Base-by-base conservation (phyloP, 352 stramenopile genomes). In the Pythium pectinolyticum region DNA sequence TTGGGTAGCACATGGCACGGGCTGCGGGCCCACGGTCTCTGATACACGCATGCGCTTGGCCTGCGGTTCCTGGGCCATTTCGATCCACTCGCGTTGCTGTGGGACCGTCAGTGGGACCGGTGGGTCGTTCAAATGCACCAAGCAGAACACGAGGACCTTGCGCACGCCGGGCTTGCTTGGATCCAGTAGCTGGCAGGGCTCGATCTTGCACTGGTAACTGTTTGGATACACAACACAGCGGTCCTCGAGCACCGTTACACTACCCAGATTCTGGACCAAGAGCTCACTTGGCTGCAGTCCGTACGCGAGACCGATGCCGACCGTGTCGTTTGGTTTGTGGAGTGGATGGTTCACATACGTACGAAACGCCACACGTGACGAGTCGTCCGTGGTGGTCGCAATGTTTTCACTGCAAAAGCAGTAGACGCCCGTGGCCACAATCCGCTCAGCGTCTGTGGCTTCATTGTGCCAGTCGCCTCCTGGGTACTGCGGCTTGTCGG, bases 141-240 rank as follows among this genome's bases (percentile, higher is more conserved):
- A 27, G 45, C 67, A 73, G 62, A 79, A 79, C n/a, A 53, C 47
- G 1, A 79, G 34, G 37, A 76, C 60, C 55, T 74, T 76, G 40
- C 59, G 64, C 3, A 67, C 39, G 1, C 67, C 67, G 3, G 54
- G 59, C 35, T 60, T 64, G n/a, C 55, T 67, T 5, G 39, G 20
- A 46, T 79, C 72, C 0, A 47, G 41, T 0, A 77, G 49, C 19
- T 66, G 24, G 34, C 74, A 76, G 22, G 68, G 61, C 37, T 67
- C 57, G 20, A 76, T 49, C 24, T 62, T 45, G 56, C 76, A 59
- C 59, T 76, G 60, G 30, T 72, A 51, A 22, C 30, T 68, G 48
- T 74, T 79, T 40, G 68, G 72, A 49, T 69, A 74, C 19, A 67
- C 72, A 17, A 79, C 30, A 34, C 60, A 67, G 10, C 68, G 68